Base-by-base conservation (phyloP, 2,329 filamentous ascomycete species). In the Colletotrichum costaricense region DNA sequence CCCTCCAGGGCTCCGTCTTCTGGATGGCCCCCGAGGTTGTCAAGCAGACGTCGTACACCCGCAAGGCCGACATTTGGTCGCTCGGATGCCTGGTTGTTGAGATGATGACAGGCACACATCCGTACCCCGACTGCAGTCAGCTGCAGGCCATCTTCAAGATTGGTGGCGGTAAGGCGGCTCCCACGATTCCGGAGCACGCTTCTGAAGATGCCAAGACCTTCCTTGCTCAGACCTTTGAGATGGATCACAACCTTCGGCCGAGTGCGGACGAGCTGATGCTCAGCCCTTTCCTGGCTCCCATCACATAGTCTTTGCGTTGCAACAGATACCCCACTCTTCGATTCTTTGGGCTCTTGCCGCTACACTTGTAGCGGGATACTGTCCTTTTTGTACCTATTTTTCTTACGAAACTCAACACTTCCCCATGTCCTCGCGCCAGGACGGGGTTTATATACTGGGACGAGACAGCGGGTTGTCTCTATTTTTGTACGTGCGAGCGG, bases 1-100 rank as follows among this genome's bases (percentile, higher is more conserved):
- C 96, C 1, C 90, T 99, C 4, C 97, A 99, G 82, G 97, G 97
- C 16, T 98, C 95, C 30, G 97, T 99, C 65, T 99, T 98, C 86
- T 99, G 97, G 97, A 99, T 99, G 97, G 97, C 97, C 0, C 97
- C 97, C 9, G 97, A 99, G 85, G 97, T 99, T 24, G 97, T 99
- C 75, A 97, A 97, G 79, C 97, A 98, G 84, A 98, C 96, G 3
- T 95, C 95, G 6, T 98, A 99, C 85, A 98, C 96, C 5, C 95
- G 96, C 84, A 98, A 98, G 86, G 97, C 97, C 16, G 97, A 99
- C 80, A 99, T 99, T 78, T 99, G 97, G 97, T 98, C 95, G 58
- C 90, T 99, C 28, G 97, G 97, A 42, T 99, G 97, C 82, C 87
- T 99, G 64, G 95, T 99, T 16, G 96, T 99, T 28, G 97, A 99